These are phyloP conservation scores for Gossypium aridum DNA, from an alignment of 441 rosid species.

Conservation along the genomic window DNA sequence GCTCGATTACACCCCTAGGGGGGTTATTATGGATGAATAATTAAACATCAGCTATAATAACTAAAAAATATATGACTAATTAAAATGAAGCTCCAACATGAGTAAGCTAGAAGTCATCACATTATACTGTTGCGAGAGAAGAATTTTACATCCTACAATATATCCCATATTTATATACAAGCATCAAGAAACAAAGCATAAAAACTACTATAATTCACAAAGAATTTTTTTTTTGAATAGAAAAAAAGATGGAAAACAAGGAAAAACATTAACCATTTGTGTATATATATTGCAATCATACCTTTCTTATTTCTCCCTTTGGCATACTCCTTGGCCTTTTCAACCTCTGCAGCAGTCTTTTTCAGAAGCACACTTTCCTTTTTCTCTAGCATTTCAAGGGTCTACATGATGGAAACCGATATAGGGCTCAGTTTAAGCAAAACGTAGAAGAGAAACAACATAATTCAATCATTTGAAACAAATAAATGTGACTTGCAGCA, in stretches of 20 bases:
- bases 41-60: not conserved
- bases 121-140: not conserved
- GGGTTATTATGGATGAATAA: not conserved
- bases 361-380: slow-evolving; percentile 76
- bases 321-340: slow-evolving; percentile 68
- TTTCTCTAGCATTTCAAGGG: slow-evolving; percentile 94
- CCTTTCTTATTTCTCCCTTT: slow-evolving; percentile 61
- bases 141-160: not conserved
- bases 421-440: not conserved
- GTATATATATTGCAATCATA: slow-evolving; percentile 9
- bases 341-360: slow-evolving; percentile 75
- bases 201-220: not conserved
- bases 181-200: not conserved
- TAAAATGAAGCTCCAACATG: not conserved
- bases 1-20: not conserved
- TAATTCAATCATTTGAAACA: not conserved
- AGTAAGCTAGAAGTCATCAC: not conserved
- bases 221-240: not conserved
- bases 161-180: not conserved
- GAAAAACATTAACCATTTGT: not conserved
- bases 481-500: not conserved
- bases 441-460: not conserved
- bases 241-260: not conserved
- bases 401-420: slow-evolving; percentile 29
- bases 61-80: not conserved